Evolutionary conservation across 441 rosid species (phyloP).

Genomic region (Viola pubescens): DNA sequence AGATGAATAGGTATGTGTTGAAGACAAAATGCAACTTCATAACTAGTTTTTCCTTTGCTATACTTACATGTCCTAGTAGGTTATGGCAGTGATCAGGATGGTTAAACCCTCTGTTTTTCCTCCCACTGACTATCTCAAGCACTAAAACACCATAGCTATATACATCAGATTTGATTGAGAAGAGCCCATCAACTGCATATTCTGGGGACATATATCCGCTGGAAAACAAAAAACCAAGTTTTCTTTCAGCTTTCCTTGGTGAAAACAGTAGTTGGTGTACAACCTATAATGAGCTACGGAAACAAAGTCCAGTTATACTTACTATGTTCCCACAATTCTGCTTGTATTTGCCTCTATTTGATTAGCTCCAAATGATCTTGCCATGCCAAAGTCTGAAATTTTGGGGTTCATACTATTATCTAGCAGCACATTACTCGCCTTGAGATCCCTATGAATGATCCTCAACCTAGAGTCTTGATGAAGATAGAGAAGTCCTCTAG

Average conservation of each 20-base stretch:
- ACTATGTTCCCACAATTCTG: slow-evolving; percentile 24
- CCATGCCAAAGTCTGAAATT: slow-evolving; percentile 31
- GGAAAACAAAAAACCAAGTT: not conserved
- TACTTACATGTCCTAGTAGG: slow-evolving; percentile 33
- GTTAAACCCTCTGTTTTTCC: slow-evolving; percentile 16
- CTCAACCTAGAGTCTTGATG: slow-evolving; percentile 24
- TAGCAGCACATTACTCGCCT: slow-evolving; percentile 21
- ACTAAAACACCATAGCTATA: slow-evolving; percentile 24
- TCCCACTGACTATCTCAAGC: slow-evolving; percentile 23
- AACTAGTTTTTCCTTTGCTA: not conserved
- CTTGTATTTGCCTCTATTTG: slow-evolving; percentile 17
- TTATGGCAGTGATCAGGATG: slow-evolving; percentile 12
- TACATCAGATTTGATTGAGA: slow-evolving; percentile 22
- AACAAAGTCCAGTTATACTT: slow-evolving; percentile 1
- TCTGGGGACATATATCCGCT: slow-evolving; percentile 25
- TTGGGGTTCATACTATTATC: slow-evolving; percentile 21
- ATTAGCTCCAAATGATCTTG: slow-evolving; percentile 21
- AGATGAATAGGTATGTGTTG: not conserved
- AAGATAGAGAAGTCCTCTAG: slow-evolving; percentile 26
- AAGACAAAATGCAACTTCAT: not conserved
- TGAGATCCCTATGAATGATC: slow-evolving; percentile 20
- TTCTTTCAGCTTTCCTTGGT: not conserved
- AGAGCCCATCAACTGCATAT: slow-evolving; percentile 12
- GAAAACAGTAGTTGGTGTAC: not conserved
- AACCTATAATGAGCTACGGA: not conserved